A percentile compares a stretch with the other conserved stretches of the same genome.
Evolutionary conservation across 306 rosid species (phyloP).

Genomic region (Acmispon strigosus): DNA sequence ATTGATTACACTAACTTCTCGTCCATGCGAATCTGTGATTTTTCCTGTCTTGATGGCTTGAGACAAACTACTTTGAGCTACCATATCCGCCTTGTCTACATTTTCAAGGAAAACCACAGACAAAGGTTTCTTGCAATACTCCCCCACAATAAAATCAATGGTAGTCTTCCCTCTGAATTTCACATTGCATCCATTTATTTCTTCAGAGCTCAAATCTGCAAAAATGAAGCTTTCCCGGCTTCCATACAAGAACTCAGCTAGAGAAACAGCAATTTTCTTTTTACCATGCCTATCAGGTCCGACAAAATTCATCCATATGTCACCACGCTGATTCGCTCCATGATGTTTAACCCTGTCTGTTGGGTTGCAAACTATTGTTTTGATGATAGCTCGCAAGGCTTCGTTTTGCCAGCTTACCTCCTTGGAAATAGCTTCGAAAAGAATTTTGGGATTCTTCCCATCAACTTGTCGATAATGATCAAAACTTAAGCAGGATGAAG

Average conservation of each 20-base stretch:
- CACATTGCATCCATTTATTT: slow-evolving; percentile 40
- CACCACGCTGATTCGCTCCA: slow-evolving; percentile 41
- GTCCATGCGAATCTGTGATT: slow-evolving; percentile 68
- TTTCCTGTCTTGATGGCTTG: slow-evolving; percentile 76
- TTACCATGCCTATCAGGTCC: slow-evolving; percentile 80
- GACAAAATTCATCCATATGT: slow-evolving; percentile 67
- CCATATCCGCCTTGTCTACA: slow-evolving; percentile 70
- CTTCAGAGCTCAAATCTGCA: slow-evolving; percentile 57
- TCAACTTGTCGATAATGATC: slow-evolving; percentile 44
- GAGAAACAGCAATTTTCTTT: slow-evolving; percentile 57
- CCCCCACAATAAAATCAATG: slow-evolving; percentile 65
- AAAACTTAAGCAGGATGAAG: slow-evolving; percentile 56
- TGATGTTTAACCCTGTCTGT: slow-evolving; percentile 29
- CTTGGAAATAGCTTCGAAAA: slow-evolving; percentile 53
- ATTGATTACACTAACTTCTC: slow-evolving; percentile 68
- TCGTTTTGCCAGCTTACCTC: slow-evolving; percentile 75
- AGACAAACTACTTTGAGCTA: slow-evolving; percentile 54
- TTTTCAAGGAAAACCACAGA: slow-evolving; percentile 77
- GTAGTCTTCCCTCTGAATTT: slow-evolving; percentile 81
- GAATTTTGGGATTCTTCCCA: slow-evolving; percentile 49
- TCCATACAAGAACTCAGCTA: slow-evolving; percentile 67
- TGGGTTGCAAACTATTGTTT: slow-evolving; percentile 40
- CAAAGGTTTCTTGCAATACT: slow-evolving; percentile 61
- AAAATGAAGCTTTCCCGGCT: slow-evolving; percentile 48
- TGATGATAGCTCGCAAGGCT: slow-evolving; percentile 52